A percentile compares a stretch with the other conserved stretches of the same genome.
These are phyloP conservation scores for Pterulicium gracile DNA, from an alignment of 1,284 basidiomycete genomes.

Conservation along the genomic window DNA sequence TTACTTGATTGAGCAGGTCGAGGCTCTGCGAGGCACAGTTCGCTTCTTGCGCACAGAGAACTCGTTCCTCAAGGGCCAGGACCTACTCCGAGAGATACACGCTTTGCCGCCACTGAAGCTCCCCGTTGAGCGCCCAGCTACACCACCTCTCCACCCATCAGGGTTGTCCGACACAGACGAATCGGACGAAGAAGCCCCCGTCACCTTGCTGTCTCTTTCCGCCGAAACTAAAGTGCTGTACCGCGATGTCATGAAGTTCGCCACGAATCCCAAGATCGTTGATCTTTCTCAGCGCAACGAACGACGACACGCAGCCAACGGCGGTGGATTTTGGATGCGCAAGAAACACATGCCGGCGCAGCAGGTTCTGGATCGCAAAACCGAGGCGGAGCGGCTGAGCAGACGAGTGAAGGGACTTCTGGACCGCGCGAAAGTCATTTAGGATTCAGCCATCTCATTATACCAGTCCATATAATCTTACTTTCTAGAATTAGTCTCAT, in stretches of 20 bases:
- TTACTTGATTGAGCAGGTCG: slow-evolving; percentile 81
- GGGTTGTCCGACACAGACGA: slow-evolving; percentile 53
- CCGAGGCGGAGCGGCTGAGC: slow-evolving; percentile 61
- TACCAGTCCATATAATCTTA: too few species aligned
- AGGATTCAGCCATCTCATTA: background rate
- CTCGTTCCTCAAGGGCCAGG: slow-evolving; percentile 82
- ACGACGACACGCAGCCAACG: slow-evolving; percentile 33
- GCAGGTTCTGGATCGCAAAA: slow-evolving; percentile 67
- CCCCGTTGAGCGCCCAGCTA: slow-evolving; percentile 33
- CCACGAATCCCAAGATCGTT: slow-evolving; percentile 70
- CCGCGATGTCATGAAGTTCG: slow-evolving; percentile 74
- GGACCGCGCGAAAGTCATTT: slow-evolving; percentile 40
- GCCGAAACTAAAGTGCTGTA: slow-evolving; percentile 77
- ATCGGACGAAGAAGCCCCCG: slow-evolving; percentile 34
- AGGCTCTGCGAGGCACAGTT: slow-evolving; percentile 82
- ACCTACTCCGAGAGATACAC: slow-evolving; percentile 75
- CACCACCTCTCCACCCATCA: slow-evolving; percentile 54
- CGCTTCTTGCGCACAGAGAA: slow-evolving; percentile 89
- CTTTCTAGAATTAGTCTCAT: too few species aligned
- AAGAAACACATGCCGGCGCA: slow-evolving; percentile 69
- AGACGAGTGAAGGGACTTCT: slow-evolving; percentile 59
- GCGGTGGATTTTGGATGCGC: slow-evolving; percentile 51
- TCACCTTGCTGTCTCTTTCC: slow-evolving; percentile 55
- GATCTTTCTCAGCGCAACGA: slow-evolving; percentile 61
- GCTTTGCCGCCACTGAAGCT: slow-evolving; percentile 53